Base-by-base conservation (phyloP, 1,284 basidiomycete genomes). In the Trichosporon faecale region DNA sequence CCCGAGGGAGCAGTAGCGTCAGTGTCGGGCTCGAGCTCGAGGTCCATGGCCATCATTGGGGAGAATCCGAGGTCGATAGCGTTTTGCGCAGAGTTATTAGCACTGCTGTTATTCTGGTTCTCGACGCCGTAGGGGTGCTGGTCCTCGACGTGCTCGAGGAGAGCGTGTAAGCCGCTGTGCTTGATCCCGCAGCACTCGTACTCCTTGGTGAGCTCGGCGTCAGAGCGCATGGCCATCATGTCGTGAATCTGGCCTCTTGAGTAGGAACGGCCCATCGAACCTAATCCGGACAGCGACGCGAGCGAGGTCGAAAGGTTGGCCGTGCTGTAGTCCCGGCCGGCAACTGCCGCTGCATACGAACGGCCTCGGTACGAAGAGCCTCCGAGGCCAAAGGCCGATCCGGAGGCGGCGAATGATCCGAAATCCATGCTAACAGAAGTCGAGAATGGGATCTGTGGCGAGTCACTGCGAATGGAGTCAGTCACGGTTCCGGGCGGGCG, bases 61-160 rank as follows among this genome's bases (percentile, higher is more conserved):
- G 80, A 80, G 70, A 81, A 82, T 8, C 73, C 73, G 21, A 66
- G 74, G 66, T 70, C 69, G 5, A 72, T 73, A 46, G 72, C 74
- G 67, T 77, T 77, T 1, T 76, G 69, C 27, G 80, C 80, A 5
- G 70, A 65, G 72, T 61, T 61, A 23, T 61, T 61, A 31, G 57
- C 57, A 11, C 57, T 61, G 16, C 29, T 61, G 27, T 14, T 31
- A 14, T 29, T 31, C 31, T 31, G 57, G 3, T 61, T 18, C 57
- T 31, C 27, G 18, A 31, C 57, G 9, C 57, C 57, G 8, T 77
- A 78, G 12, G 80, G 80, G 69, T 82, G 81, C 44, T 75, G 75
- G 63, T 82, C 81, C 67, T 82, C 81, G 44, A 82, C 79, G 63
- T 82, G 81, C 68, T 82, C 81, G 37, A 82, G 69, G 18, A 82